Evolutionary conservation across 2,329 filamentous ascomycete genomes (phyloP), one percentile per base, ranked within the genome.

Genomic region (Xylaria sp.): DNA sequence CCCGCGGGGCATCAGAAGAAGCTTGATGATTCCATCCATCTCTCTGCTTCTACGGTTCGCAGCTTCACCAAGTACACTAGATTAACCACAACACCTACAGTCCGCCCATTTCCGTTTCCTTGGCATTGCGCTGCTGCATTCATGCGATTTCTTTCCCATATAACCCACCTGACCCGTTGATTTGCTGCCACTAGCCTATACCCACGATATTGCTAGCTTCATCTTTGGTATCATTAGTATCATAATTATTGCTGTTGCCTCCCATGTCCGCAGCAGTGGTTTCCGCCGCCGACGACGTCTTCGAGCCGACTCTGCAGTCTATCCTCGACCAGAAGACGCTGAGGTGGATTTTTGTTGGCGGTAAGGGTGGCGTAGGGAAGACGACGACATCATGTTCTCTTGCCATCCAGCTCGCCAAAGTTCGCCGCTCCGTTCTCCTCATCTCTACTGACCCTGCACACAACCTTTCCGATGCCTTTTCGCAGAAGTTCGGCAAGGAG

Each of bases 381-480:
- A 99, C 96, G 34, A 99, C 96, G n/a, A 99, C 96, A 18, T 98
- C 95, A 8, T 99, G 96, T 84, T 98, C 95, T 10, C 92, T 99
- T 73, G 96, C 96, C 73, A 98, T 99, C 80, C 96, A 99, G 84
- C 93, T 99, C 74, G 94, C 96, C 77, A 94, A 92, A 82, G 94
- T 94, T 76, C 94, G 96, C 83, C 95, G 95, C 83, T 97, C 93
- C 71, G 96, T 99, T 70, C 90, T 99, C 68, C 91, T 99, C 81
- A 99, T 99, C 84, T 98, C 94, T 48, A 99, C 96, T 77, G 96
- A 99, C 82, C 96, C 96, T 63, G 96, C 96, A 62, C 96, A 99
- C 88, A 99, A 99, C 84, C 88, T 99, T 72, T 96, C 92, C 76
- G 96, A 99, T 84, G 96, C 96, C 70, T 99, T 99, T 83, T 94